Percentiles rank a stretch among this genome's conserved stretches.
Evolutionary conservation across 148 eudicot species (phyloP).

Genomic region (Silene latifolia): DNA sequence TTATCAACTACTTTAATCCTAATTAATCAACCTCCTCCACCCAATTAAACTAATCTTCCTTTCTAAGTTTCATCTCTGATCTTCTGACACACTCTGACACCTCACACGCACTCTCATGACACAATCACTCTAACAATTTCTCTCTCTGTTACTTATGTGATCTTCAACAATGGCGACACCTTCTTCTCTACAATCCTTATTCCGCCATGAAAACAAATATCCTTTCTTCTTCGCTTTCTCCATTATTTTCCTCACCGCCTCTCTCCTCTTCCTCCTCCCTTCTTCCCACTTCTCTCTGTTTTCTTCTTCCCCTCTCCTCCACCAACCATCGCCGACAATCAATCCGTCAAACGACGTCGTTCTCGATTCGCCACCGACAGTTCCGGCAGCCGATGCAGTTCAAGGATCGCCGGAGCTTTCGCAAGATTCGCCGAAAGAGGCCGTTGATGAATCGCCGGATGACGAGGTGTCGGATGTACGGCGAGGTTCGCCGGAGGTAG

Average conservation of each 20-base stretch:
- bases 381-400: conserved; percentile 2
- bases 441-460: background rate
- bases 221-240: conserved; percentile 64
- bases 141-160: conserved; percentile 4
- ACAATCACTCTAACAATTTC: background rate
- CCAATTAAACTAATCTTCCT: no score
- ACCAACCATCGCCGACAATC: background rate
- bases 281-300: conserved; percentile 28
- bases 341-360: background rate
- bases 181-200: conserved; percentile 29
- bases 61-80: background rate
- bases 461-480: background rate
- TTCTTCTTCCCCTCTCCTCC: conserved; percentile 10
- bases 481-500: conserved; percentile 5
- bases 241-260: conserved; percentile 44
- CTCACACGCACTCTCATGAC: conserved; percentile 22
- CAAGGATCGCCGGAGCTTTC: background rate
- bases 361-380: background rate
- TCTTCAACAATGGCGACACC: conserved; percentile 45
- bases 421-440: background rate
- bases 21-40: background rate
- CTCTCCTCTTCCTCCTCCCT: conserved; percentile 47
- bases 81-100: conserved; percentile 1
- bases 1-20: background rate
- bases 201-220: conserved; percentile 49